Base-by-base conservation (phyloP, 192 early-diverging fungal genomes). In the Linnemannia elongata region DNA sequence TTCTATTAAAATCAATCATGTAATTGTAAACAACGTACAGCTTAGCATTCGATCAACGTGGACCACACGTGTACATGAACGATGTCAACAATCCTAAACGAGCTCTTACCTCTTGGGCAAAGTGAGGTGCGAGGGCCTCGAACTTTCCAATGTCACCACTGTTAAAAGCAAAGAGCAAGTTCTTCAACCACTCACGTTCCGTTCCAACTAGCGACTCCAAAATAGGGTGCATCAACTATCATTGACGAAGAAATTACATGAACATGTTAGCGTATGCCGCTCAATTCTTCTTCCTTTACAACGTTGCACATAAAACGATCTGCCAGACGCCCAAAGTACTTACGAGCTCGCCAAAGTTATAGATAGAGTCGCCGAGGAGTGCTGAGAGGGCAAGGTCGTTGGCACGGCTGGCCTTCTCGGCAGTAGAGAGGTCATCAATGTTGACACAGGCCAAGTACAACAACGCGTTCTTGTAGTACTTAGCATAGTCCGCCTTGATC, bases 331-430 rank as follows among this genome's bases (percentile, higher is more conserved):
- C 1, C 38, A 7, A 15, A 60, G 72, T 82, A 66, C 90, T 91
- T 90, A 99, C 95, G 90, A 99, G 89, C 84, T 99, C 97, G 68
- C 99, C 99, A 95, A 99, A 99, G 91, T 99, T 99, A 91, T 99
- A 99, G 57, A 99, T 96, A 24, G 93, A 97, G 71, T 98, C 97
- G 33, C 98, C 98, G 9, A 99, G 91, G 55, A 99, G 84, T 6
- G 98, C 99, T 6, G 96, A 94, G 44, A 99, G 92, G 1, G 96
- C 88, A 83, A 99, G 90, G 80, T 99, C 98, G 82, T 96, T 95
- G 17, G 98, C 99, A 42, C 98, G 92, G 86, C 97, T 96, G n/a
- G 90, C 90, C 73, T 94, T 96, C 87, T 99, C 98, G 30, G 90
- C 90, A 1, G 49, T 30, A 20, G 93, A 89, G 66, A 99, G 81